Percentiles rank a stretch among this genome's conserved stretches.
phyloP scores from a whole-genome alignment of 495 filamentous ascomycete genomes.

The Physcia stellaris region DNA sequence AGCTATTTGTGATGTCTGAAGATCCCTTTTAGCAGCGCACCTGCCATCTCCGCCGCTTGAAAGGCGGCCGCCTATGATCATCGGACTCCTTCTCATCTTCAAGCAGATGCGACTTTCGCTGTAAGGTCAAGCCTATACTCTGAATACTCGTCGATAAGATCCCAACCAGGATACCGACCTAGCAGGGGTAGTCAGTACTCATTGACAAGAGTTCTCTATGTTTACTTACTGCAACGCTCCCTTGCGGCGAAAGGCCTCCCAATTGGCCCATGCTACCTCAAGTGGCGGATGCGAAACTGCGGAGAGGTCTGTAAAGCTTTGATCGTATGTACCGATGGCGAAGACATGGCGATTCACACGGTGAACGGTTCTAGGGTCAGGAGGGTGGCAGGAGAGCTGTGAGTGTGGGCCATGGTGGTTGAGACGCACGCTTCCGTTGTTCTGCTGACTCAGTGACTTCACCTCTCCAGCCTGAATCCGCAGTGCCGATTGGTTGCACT shows the following conservation, averaged over 20 bases:
- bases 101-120: slow-evolving; percentile 95
- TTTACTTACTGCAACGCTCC: slow-evolving; percentile 66
- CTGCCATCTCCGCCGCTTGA: slow-evolving; percentile 91
- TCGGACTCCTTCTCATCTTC: slow-evolving; percentile 86
- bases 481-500: too few species aligned
- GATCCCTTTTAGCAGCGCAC: slow-evolving; percentile 18
- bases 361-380: background rate
- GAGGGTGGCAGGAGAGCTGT: background rate
- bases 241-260: slow-evolving; percentile 71
- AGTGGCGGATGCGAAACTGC: background rate
- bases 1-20: background rate
- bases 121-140: slow-evolving; percentile 89
- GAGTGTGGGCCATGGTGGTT: background rate
- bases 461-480: too few species aligned
- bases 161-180: slow-evolving; percentile 89
- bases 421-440: too few species aligned
- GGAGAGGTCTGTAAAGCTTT: too few species aligned
- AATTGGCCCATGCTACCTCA: slow-evolving; percentile 50
- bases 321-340: too few species aligned
- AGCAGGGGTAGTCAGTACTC: slow-evolving; percentile 8
- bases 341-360: too few species aligned
- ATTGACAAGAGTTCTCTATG: background rate
- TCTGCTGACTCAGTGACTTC: too few species aligned
- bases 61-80: slow-evolving; percentile 69
- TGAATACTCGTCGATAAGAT: slow-evolving; percentile 87